Percentiles rank a stretch among this genome's conserved stretches.
Conservation (phyloP, 2,329 filamentous ascomycete genomes). For the Penicillium sp. region DNA sequence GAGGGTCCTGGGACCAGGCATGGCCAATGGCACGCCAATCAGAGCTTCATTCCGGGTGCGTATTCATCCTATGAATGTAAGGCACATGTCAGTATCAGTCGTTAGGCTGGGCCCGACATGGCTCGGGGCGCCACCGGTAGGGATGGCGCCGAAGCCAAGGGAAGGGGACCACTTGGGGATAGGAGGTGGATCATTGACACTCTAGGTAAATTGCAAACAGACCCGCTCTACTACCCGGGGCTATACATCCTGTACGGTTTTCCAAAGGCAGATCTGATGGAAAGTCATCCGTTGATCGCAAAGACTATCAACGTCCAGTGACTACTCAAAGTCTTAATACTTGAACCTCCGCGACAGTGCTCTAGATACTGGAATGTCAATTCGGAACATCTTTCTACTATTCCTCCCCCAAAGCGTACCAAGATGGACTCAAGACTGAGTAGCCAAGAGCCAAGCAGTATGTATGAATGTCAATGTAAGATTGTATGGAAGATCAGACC, state of each 20-base stretch:
- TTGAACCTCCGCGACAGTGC: neutral
- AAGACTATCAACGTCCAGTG: neutral
- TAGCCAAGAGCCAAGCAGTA: neutral
- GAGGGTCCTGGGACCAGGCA: constrained; percentile 21
- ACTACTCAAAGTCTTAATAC: neutral
- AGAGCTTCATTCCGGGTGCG: constrained; percentile 11
- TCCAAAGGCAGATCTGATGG: neutral
- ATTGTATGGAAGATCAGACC: constrained; percentile 11
- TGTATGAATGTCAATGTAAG: neutral
- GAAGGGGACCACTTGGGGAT: constrained; percentile 1
- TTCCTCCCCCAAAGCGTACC: too few species aligned
- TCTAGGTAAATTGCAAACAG: constrained; percentile 18
- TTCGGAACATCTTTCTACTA: too few species aligned
- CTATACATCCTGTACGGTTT: too few species aligned
- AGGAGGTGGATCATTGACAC: constrained; percentile 15
- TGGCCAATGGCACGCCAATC: constrained; percentile 19
- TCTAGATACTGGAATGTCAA: neutral
- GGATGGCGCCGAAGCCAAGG: constrained; percentile 14
- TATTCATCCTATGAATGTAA: constrained; percentile 27
- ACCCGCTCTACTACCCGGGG: neutral
- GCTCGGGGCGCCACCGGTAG: constrained; percentile 18
- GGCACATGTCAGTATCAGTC: constrained; percentile 26
- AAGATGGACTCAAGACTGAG: neutral
- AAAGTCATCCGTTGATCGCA: neutral
- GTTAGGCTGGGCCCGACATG: constrained; percentile 15